Conservation (phyloP, 306 rosid genomes). For the Cucumis hystrix region DNA sequence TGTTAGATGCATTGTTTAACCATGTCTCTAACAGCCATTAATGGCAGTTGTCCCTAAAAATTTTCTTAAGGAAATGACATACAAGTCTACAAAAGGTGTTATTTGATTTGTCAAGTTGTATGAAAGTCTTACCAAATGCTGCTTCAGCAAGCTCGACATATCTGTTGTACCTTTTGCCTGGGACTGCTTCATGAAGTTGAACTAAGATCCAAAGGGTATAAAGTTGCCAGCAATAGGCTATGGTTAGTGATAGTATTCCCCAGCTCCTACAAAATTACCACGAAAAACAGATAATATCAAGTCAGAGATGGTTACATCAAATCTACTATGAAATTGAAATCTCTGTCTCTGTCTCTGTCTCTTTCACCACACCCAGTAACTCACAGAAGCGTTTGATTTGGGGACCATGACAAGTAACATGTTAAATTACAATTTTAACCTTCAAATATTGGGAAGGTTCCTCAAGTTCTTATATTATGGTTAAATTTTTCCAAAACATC, state of each 20-base stretch:
- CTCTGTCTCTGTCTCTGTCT: not conserved
- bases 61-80: not conserved
- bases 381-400: not conserved
- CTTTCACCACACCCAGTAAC: not conserved
- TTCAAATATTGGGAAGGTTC: not conserved
- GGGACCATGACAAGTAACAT: not conserved
- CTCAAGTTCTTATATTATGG: not conserved
- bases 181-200: slow-evolving; percentile 98
- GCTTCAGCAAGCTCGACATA: slow-evolving; percentile 97
- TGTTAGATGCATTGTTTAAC: not conserved
- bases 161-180: slow-evolving; percentile 96
- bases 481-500: not conserved
- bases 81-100: not conserved
- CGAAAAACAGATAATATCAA: not conserved
- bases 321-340: not conserved
- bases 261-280: slow-evolving; percentile 58
- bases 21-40: not conserved
- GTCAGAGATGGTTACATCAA: not conserved
- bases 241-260: slow-evolving; percentile 85
- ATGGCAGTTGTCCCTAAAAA: not conserved
- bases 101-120: not conserved
- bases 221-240: slow-evolving; percentile 91
- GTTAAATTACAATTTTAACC: not conserved
- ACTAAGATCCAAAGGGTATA: slow-evolving; percentile 93
- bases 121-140: slow-evolving; percentile 66